Conservation (phyloP, 1,284 basidiomycete genomes). For the Erythrobasidium hasegawianum region DNA sequence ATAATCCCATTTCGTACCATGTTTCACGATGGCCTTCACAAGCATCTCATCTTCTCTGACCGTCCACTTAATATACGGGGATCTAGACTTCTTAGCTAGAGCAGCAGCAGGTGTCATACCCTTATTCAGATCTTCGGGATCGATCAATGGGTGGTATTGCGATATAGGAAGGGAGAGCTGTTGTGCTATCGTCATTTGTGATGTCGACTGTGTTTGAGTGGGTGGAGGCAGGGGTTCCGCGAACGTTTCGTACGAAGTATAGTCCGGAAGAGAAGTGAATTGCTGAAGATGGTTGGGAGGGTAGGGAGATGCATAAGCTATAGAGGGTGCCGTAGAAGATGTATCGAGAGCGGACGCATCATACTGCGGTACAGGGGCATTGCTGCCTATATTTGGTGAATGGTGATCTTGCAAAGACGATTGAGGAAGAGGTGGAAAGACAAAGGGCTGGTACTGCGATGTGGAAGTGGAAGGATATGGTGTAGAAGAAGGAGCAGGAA, state of each 20-base stretch:
- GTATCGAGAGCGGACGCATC: no score
- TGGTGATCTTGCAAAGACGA: no score
- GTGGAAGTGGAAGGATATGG: no score
- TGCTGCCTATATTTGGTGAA: no score
- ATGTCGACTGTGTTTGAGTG: background rate
- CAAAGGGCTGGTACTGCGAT: no score
- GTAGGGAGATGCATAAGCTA: no score
- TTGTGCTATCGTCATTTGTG: background rate
- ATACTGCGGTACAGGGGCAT: no score
- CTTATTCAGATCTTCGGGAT: slow-evolving; percentile 14
- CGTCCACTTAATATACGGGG: slow-evolving; percentile 43
- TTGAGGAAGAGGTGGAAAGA: no score
- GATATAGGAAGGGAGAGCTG: background rate
- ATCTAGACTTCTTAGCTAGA: slow-evolving; percentile 28
- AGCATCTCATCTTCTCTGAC: slow-evolving; percentile 40
- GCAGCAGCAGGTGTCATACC: slow-evolving; percentile 34
- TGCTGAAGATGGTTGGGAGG: background rate
- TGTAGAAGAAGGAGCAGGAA: no score
- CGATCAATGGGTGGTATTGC: slow-evolving; percentile 10
- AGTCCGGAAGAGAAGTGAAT: background rate
- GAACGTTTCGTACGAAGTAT: background rate
- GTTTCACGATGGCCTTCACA: slow-evolving; percentile 38
- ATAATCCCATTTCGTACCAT: slow-evolving; percentile 42
- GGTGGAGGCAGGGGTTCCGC: background rate
- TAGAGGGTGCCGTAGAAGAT: no score